Evolutionary conservation across 2,329 filamentous ascomycete genomes (phyloP), one percentile per base, ranked within the genome.

Genomic region (Pestalotiopsis sp.): DNA sequence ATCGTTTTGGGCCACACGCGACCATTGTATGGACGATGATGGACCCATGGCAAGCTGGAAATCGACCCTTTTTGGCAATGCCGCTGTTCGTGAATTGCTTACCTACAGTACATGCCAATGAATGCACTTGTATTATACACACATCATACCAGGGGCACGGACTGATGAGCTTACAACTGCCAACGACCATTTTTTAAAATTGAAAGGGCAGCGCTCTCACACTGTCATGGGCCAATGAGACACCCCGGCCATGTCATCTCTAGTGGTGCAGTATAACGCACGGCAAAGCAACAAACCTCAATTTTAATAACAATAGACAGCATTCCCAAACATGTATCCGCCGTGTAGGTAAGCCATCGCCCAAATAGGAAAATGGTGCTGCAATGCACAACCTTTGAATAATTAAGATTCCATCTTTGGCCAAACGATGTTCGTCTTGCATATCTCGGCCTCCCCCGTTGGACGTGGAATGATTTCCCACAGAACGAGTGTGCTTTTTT

Each of bases 21-120:
- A 31, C 27, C 27, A 31, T 31, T 31, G 27, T 23, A 65, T 65
- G n/a, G 56, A 45, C 63, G 63, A 57, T 23, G 11, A 23, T 20
- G 17, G 39, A 39, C 38, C 23, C 49, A 20, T 36, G 7, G 45
- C 17, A 20, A 65, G 63, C 63, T 65, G 63, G 63, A 65, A n/a
- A 31, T 17, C 25, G 12, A 27, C 64, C 39, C 9, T 13, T 66
- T 66, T 59, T 31, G 64, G 64, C 20, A 66, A 45, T 13, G 27
- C 56, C 57, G 41, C 41, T 41, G 17, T 38, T 9, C 25, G 60
- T 27, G 14, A 66, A 52, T 60, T 39, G 64, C 64, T 66, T 59
- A 66, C 45, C 17, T 31, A 14, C 45, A 23, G 9, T 31, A 14
- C 45, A 23, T 64, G 6, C 20, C 17, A 59, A 56, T 57, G 20